Evolutionary conservation across 495 filamentous ascomycete species (phyloP).

Genomic region (Penicillium daleae): DNA sequence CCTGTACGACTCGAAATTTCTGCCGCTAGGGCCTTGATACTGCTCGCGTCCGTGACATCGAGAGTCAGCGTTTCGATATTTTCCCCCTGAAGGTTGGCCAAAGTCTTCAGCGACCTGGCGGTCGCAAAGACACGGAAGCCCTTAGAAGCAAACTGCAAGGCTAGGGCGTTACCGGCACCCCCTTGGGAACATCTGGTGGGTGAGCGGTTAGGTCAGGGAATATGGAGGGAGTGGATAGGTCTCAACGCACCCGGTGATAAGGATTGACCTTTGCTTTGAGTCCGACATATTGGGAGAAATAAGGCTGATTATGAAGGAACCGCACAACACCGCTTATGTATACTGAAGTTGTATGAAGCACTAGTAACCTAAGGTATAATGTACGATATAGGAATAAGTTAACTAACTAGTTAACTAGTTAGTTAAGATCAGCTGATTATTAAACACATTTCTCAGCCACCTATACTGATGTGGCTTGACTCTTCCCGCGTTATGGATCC

Average conservation of each 20-base stretch:
- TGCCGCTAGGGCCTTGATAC: constrained; percentile 2
- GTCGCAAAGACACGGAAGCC: constrained; percentile 10
- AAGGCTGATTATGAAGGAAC: not conserved
- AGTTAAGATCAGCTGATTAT: constrained; percentile 3
- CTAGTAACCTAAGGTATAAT: not conserved
- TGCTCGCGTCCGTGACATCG: constrained; percentile 7
- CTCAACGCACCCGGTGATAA: constrained; percentile 10
- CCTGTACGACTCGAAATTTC: constrained; percentile 6
- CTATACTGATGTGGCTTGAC: constrained; percentile 2
- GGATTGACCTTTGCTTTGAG: constrained; percentile 5
- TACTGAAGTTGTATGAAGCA: not conserved
- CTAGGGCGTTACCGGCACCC: constrained; percentile 6
- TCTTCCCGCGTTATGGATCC: not conserved
- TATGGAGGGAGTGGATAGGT: not conserved
- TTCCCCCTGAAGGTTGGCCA: not conserved
- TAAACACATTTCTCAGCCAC: not conserved
- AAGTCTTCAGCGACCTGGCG: not conserved
- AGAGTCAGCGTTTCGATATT: constrained; percentile 1
- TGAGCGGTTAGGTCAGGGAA: constrained; percentile 5
- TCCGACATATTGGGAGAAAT: constrained; percentile 1
- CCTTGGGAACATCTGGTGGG: constrained; percentile 4
- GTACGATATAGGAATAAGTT: not conserved
- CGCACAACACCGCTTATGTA: not conserved
- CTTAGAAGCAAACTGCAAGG: constrained; percentile 4
- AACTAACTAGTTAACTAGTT: too few relatives aligned